These are phyloP conservation scores for Leccinum imitatum DNA, from an alignment of 768 basidiomycete genomes.

Conservation along the genomic window DNA sequence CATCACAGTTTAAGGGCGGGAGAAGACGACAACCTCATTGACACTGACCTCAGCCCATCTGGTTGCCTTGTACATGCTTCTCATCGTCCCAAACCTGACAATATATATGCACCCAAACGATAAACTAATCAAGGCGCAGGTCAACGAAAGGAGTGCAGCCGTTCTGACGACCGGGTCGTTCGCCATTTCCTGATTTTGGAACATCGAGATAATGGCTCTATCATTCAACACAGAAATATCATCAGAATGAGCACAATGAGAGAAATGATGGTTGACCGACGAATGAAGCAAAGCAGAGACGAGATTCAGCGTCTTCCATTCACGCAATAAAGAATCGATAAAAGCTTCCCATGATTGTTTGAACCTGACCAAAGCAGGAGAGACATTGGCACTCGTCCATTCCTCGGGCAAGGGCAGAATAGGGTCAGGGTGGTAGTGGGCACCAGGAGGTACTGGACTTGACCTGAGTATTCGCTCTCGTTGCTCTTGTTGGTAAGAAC, in stretches of 20 bases:
- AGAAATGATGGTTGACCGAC: conserved; percentile 31
- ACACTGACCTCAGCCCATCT: conserved; percentile 67
- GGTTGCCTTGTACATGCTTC: conserved; percentile 66
- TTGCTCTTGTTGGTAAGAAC: conserved; percentile 13
- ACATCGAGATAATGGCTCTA: conserved; percentile 69
- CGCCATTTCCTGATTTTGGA: conserved; percentile 53
- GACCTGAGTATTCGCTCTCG: conserved; percentile 14
- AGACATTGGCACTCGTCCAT: conserved; percentile 49
- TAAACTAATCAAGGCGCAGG: conserved; percentile 68
- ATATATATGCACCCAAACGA: conserved; percentile 75
- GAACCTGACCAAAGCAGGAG: conserved; percentile 66
- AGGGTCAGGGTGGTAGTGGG: conserved; percentile 15
- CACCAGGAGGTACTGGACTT: conserved; percentile 32
- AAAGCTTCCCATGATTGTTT: conserved; percentile 68
- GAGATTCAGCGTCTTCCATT: conserved; percentile 77
- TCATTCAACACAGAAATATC: background rate
- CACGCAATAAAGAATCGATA: conserved; percentile 63
- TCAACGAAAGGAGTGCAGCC: conserved; percentile 60
- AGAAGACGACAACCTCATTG: background rate
- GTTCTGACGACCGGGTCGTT: conserved; percentile 63
- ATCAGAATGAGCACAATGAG: background rate
- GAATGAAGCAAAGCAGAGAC: conserved; percentile 63
- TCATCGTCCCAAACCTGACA: conserved; percentile 69
- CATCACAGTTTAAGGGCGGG: background rate
- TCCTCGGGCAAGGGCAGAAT: conserved; percentile 52